Evolutionary conservation across 176 grass and related monocot species (phyloP).

Genomic region (Oryza officinalis): DNA sequence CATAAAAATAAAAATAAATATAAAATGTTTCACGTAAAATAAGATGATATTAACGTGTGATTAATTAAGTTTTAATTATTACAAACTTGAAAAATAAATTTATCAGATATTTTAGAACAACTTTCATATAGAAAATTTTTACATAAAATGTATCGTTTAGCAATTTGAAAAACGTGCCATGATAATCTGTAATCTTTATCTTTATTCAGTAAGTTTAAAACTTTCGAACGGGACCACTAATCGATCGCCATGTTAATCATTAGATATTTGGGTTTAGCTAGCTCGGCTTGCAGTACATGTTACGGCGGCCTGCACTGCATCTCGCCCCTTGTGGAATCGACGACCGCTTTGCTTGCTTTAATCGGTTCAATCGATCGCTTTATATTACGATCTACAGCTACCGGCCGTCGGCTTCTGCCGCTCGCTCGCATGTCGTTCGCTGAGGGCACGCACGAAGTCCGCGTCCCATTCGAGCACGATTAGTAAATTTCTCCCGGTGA

Average conservation of each 20-base stretch:
- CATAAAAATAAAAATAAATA: too few species aligned
- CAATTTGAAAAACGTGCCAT: too few species aligned
- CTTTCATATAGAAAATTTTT: too few species aligned
- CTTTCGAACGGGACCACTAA: too few species aligned
- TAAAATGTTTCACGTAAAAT: too few species aligned
- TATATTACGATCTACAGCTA: neutral
- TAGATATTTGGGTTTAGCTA: neutral
- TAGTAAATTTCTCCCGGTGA: slow-evolving; percentile 5
- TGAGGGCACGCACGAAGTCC: slow-evolving; percentile 27
- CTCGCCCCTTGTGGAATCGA: neutral
- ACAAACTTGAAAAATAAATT: too few species aligned
- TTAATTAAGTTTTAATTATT: too few species aligned
- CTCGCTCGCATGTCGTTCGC: slow-evolving; percentile 27
- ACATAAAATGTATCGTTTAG: too few species aligned
- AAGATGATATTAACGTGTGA: too few species aligned
- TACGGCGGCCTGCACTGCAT: slow-evolving; percentile 6
- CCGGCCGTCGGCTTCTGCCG: neutral
- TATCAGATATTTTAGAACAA: too few species aligned
- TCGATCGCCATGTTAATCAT: neutral
- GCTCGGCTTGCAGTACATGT: slow-evolving; percentile 25
- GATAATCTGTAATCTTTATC: too few species aligned
- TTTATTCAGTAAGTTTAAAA: too few species aligned
- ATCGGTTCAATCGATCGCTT: neutral
- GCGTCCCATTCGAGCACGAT: slow-evolving; percentile 15
- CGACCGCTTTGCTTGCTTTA: neutral